These are phyloP conservation scores for Phylloporus scabripes DNA, from an alignment of 768 basidiomycete genomes.

Conservation along the genomic window DNA sequence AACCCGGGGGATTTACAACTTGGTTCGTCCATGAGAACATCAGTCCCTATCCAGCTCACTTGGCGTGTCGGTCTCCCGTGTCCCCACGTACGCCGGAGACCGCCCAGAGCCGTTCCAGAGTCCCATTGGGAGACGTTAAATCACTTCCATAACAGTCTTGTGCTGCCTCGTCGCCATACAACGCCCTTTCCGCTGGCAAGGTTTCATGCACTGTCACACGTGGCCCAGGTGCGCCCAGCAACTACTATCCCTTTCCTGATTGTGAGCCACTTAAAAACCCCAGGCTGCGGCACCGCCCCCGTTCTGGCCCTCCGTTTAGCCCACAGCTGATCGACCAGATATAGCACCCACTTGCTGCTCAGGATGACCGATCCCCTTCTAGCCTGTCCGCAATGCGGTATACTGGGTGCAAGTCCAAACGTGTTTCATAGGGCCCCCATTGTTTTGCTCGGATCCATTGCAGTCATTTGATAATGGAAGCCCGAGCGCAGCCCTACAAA, in stretches of 20 bases:
- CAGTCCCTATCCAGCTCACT: background rate
- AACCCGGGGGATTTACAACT: constrained; percentile 14
- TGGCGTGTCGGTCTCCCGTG: constrained; percentile 1
- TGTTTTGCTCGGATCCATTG: constrained; percentile 23
- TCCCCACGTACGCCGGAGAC: constrained; percentile 17
- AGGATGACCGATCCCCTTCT: constrained; percentile 18
- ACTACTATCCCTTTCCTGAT: constrained; percentile 21
- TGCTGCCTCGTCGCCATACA: constrained; percentile 26
- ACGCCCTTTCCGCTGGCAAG: constrained; percentile 25
- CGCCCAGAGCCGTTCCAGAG: constrained; percentile 8
- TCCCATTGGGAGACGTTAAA: constrained; percentile 17
- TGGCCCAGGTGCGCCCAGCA: constrained; percentile 27
- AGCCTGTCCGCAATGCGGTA: constrained; percentile 19
- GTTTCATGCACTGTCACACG: constrained; percentile 34
- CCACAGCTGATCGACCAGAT: constrained; percentile 33
- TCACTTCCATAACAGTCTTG: constrained; percentile 23
- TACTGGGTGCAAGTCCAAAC: constrained; percentile 22
- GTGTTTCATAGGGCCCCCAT: constrained; percentile 31
- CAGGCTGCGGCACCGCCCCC: constrained; percentile 25
- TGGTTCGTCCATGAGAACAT: constrained; percentile 16
- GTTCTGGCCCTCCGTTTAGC: constrained; percentile 5
- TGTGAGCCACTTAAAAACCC: constrained; percentile 9
- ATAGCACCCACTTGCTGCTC: constrained; percentile 15
- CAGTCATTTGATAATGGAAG: constrained; percentile 32
- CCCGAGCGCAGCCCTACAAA: constrained; percentile 25